Base-by-base conservation (phyloP, 192 early-diverging fungal genomes). In the Gigaspora rosea region DNA sequence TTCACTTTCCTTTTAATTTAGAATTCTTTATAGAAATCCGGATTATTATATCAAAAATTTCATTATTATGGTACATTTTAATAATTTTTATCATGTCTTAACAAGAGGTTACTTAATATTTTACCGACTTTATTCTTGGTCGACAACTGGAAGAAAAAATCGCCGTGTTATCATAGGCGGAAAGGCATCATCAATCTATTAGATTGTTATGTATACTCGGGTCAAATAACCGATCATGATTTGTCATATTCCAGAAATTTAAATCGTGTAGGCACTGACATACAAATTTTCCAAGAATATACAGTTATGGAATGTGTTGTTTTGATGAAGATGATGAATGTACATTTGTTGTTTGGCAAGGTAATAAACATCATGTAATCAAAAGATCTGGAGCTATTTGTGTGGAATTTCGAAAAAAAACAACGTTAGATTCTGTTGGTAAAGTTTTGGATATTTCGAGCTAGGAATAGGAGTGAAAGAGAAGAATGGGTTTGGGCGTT, bases 401-500 rank as follows among this genome's bases (percentile, higher is more conserved):
- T 65, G 4, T 71, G 2, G 1, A 27, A 0, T 51, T 71, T 7
- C 35, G 54, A 71, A 71, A 52, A 27, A 71, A 56, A 16, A 41
- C 12, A 32, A 56, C 4, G 18, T 71, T 71, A 20, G 51, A 71
- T 71, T 9, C 12, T 71, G 2, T 33, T 49, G 73, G 73, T 20
- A 63, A 50, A 48, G 22, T 9, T 62, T 48, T 57, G 58, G 58
- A 72, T 84, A 1, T 54, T 81, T 41, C 63, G 82, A 33, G 76
- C 82, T 2, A 62, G 80, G 13, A 81, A 73, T 36, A 73, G 80
- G 16, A 47, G 74, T 2, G 82, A 84, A 48, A 61, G 80, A 48
- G 82, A 84, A 41, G 78, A 84, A 47, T 84, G 82, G 82, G 82
- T 84, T 35, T 62, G 68, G 75, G 82, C 82, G 2, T 48, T 84